phyloP scores from a whole-genome alignment of 2,329 filamentous ascomycete species.

The Chaetomium strumarium region DNA sequence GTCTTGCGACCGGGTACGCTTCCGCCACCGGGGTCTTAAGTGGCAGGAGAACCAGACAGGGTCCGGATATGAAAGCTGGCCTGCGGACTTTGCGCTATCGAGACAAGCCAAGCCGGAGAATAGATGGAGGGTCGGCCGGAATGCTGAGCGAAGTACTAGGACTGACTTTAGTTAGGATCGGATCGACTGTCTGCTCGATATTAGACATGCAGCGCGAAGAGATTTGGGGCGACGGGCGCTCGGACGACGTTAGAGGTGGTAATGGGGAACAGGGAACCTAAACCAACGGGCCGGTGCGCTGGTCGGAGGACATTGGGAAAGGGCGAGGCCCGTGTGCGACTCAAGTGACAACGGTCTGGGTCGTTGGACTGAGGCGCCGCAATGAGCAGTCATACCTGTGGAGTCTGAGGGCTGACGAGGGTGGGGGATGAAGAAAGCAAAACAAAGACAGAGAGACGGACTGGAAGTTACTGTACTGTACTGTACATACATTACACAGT shows the following conservation, averaged over 20 bases:
- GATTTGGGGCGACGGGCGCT: slow-evolving; percentile 1
- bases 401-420: slow-evolving; percentile 5
- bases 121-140: slow-evolving; percentile 16
- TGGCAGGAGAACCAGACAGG: slow-evolving; percentile 16
- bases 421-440: background rate
- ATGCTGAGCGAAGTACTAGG: background rate
- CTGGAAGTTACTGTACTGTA: background rate
- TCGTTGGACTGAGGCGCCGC: slow-evolving; percentile 9
- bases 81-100: slow-evolving; percentile 11
- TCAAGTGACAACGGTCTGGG: slow-evolving; percentile 8
- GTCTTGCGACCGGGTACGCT: slow-evolving; percentile 55
- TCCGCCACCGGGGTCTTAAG: slow-evolving; percentile 36
- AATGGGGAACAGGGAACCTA: slow-evolving; percentile 8
- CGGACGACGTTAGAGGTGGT: background rate
- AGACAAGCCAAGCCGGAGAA: slow-evolving; percentile 13
- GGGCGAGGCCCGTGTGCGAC: slow-evolving; percentile 11
- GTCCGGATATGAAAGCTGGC: slow-evolving; percentile 10
- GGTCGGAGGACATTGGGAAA: slow-evolving; percentile 8
- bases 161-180: too few species aligned
- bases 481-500: too few species aligned
- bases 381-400: background rate
- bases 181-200: slow-evolving; percentile 15
- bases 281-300: slow-evolving; percentile 8
- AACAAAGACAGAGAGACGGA: background rate
- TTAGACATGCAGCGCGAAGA: slow-evolving; percentile 21